Percentiles rank a stretch among this genome's conserved stretches.
Conservation (phyloP, 2,329 filamentous ascomycete species). For the Sarocladium brachiariae region DNA sequence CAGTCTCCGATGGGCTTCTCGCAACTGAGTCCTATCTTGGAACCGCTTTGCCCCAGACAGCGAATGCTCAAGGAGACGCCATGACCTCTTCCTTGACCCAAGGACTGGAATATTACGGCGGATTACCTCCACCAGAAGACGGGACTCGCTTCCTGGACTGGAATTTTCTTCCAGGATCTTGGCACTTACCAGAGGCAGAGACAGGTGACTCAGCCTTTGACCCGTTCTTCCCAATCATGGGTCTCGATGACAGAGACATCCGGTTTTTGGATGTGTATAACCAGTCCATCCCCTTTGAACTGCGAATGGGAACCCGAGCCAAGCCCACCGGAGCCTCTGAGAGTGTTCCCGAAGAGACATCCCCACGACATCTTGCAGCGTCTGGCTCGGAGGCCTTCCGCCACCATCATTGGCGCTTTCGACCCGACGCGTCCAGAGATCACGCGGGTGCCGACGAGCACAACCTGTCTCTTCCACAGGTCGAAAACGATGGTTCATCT, state of each 20-base stretch:
- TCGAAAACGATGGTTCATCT: conserved; percentile 15
- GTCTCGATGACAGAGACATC: conserved; percentile 24
- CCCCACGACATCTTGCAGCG: conserved; percentile 13
- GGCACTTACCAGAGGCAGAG: background rate
- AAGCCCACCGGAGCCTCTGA: conserved; percentile 11
- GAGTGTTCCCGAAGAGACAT: conserved; percentile 10
- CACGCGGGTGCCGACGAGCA: conserved; percentile 24
- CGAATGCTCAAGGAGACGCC: too few relatives aligned
- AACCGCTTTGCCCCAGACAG: too few relatives aligned
- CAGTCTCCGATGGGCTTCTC: background rate
- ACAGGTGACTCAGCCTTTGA: background rate
- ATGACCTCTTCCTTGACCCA: too few relatives aligned
- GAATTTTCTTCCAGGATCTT: conserved; percentile 16
- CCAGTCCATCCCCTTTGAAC: conserved; percentile 22
- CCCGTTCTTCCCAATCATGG: conserved; percentile 12
- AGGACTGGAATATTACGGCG: too few relatives aligned
- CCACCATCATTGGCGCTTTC: conserved; percentile 23
- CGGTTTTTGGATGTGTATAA: conserved; percentile 26
- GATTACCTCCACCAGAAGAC: background rate
- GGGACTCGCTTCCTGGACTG: conserved; percentile 14
- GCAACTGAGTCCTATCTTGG: too few relatives aligned
- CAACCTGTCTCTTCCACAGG: conserved; percentile 22
- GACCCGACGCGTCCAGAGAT: conserved; percentile 21
- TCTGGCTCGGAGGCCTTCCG: conserved; percentile 19
- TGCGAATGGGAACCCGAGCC: conserved; percentile 6